Evolutionary conservation across 1,284 basidiomycete genomes (phyloP), one percentile per base, ranked within the genome.

Genomic region (Cutaneotrichosporon sp.): DNA sequence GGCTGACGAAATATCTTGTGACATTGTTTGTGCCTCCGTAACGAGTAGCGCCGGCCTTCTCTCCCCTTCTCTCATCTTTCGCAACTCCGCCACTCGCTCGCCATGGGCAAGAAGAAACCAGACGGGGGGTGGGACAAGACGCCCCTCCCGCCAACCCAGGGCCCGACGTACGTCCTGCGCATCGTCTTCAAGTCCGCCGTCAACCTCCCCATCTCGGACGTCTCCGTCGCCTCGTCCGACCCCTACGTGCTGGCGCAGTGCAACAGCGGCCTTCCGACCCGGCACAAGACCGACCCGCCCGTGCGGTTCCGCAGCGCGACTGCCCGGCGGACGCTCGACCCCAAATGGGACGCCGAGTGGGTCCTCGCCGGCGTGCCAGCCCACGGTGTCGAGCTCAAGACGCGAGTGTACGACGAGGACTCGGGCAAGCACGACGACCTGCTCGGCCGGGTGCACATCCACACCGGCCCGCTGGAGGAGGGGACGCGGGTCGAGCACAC

Each of bases 361-460:
- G 61, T 77, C 19, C 69, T 80, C 10, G 72, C 72, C 1, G 79
- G 78, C 5, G 64, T 79, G 1, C 78, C 79, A 1, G 59, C 58
- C 5, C 62, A 66, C 1, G 52, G 52, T 20, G 72, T 77, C 47
- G 57, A 54, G 8, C 62, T 80, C 22, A 66, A 65, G 4, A 59
- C 39, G 26, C 57, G 62, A 19, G 62, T 80, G 20, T 67, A 68
- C 51, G 79, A 80, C 60, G 79, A 79, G 55, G 79, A 80, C 61
- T 65, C 68, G 2, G 71, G 70, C 4, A 68, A 77, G 50, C 67
- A 72, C 47, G 79, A 80, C 66, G 79, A 80, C 63, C 55, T 71
- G 9, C 69, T 80, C 4, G 79, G 79, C 4, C 73, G 74, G 57
- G 64, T 76, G 14, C 52, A 64, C 17, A 26, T 69, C 4, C 29